These are phyloP conservation scores for Trametes polyzona DNA, from an alignment of 1,284 basidiomycete genomes.

Conservation along the genomic window DNA sequence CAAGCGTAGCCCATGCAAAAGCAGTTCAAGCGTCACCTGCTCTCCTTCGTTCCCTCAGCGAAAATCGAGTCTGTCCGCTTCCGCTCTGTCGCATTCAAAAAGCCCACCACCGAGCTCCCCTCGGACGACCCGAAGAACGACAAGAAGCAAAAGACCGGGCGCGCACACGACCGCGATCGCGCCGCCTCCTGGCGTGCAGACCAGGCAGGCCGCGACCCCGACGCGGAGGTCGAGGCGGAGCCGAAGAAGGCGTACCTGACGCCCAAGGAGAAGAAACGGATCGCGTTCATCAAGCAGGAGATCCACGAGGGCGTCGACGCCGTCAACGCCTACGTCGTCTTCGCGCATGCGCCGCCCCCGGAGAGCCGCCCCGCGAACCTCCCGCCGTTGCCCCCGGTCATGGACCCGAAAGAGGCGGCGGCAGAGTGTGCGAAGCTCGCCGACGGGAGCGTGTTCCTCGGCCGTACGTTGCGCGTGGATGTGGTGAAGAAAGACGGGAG, in stretches of 20 bases:
- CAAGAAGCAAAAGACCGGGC: conserved; percentile 36
- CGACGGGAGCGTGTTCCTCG: conserved; percentile 79
- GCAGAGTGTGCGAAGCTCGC: conserved; percentile 60
- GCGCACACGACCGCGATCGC: conserved; percentile 62
- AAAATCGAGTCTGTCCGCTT: conserved; percentile 91
- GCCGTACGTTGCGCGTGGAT: conserved; percentile 78
- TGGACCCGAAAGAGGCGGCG: conserved; percentile 80
- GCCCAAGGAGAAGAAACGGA: conserved; percentile 88
- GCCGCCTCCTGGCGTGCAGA: conserved; percentile 68
- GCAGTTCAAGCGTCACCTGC: conserved; percentile 73
- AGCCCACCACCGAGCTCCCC: conserved; percentile 70
- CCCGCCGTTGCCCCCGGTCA: conserved; percentile 53
- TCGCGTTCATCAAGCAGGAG: conserved; percentile 93
- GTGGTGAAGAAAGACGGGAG: conserved; percentile 47
- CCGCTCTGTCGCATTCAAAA: conserved; percentile 87
- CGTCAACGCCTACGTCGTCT: conserved; percentile 88
- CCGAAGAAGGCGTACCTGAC: conserved; percentile 71
- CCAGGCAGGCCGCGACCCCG: conserved; percentile 36
- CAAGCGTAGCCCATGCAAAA: conserved; percentile 68
- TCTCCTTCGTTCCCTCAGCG: conserved; percentile 67
- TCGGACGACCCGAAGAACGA: conserved; percentile 46
- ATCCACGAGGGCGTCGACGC: conserved; percentile 74
- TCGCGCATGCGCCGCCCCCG: conserved; percentile 66
- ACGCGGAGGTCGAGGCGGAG: conserved; percentile 30
- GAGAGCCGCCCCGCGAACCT: conserved; percentile 50